These are phyloP conservation scores for Nemania sp. DNA, from an alignment of 2,329 filamentous ascomycete species.

Conservation along the genomic window DNA sequence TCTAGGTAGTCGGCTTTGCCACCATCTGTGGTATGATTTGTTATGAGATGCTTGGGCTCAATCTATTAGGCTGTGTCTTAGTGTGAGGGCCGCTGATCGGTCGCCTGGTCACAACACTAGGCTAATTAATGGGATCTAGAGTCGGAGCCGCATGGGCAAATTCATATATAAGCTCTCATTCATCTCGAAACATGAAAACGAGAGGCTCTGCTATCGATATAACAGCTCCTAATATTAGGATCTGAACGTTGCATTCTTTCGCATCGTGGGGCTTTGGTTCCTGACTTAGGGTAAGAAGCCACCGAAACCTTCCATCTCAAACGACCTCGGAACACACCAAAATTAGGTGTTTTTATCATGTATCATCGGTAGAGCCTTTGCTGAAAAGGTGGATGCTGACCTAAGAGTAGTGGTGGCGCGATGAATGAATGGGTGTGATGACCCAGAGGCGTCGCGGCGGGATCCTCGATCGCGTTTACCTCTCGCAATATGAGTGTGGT, in stretches of 20 bases:
- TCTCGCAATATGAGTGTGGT: background rate
- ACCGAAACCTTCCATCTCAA: background rate
- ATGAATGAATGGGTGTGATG: conserved; percentile 1
- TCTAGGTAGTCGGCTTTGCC: too few relatives aligned
- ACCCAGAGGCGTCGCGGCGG: background rate
- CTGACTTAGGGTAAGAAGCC: background rate
- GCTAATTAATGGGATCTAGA: background rate
- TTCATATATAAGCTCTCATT: background rate
- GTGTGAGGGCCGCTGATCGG: background rate
- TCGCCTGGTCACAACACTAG: background rate
- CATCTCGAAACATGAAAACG: conserved; percentile 1
- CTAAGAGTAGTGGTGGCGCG: background rate
- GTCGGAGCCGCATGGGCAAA: background rate
- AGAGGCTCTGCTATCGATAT: background rate
- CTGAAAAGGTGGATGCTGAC: background rate
- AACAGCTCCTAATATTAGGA: conserved; percentile 1
- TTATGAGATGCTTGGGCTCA: background rate
- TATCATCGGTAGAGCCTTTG: background rate
- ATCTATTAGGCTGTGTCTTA: background rate
- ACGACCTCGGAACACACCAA: background rate
- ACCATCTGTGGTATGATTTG: too few relatives aligned
- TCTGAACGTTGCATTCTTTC: background rate
- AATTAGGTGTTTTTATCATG: background rate
- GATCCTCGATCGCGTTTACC: background rate
- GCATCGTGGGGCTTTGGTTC: background rate